Evolutionary conservation across 192 early-diverging fungal genomes (phyloP), one percentile per base, ranked within the genome.

Genomic region (Rhizoclosmatium sp.): DNA sequence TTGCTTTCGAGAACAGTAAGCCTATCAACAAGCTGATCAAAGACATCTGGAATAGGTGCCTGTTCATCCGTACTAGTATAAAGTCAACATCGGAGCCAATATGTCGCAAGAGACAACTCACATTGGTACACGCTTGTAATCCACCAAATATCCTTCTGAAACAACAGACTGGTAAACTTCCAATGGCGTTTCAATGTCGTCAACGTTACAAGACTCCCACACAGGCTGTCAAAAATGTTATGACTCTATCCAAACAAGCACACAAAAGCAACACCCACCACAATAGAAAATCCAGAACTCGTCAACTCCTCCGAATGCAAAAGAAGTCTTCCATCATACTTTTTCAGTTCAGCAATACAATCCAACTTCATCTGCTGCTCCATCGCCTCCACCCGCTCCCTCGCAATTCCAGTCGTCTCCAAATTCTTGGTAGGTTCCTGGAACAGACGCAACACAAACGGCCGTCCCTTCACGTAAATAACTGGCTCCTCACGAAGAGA

Each of bases 1-100:
- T 78, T 49, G 12, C 12, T 40, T n/a, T 65, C 59, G 7, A 85
- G 65, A n/a, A 48, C 46, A 51, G 82, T 76, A 71, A 91, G 51
- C 40, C 91, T 64, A 31, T 84, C 82, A 19, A 91, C 82, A 9
- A 92, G 76, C 60, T 86, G 84, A 71, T 92, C 88, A 76, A 92
- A 92, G 14, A 92, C 91, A 69, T 88, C 90, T 0, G 91, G 91
- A 47, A 92, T 92, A 12, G 91, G 91, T 41, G 91, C 87, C 82
- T 91, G 90, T 71, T 92, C 90, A 74, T 90, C 90, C 2, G 91
- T 87, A 47, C 82, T 83, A 62, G 19, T 2, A 79, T 31, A 10
- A 21, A 12, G 42, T 62, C 12, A 76, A 9, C 23, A 44, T 70
- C 19, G 48, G 67, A 44, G 0, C 16, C 68, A 19, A 10, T 16